Evolutionary conservation across 768 basidiomycete genomes (phyloP).

Genomic region (Russula earlei): DNA sequence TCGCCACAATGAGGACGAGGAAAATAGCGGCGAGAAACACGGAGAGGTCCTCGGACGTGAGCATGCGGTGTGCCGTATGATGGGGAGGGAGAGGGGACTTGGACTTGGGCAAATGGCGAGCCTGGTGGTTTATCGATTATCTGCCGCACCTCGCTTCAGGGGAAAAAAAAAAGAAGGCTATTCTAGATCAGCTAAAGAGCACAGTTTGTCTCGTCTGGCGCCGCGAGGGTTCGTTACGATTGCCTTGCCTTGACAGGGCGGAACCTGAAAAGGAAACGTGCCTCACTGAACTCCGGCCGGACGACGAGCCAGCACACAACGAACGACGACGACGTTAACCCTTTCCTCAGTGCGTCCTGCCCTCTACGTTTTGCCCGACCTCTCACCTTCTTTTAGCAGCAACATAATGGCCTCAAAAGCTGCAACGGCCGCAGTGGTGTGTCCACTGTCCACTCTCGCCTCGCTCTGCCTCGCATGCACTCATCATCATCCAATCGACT

Average conservation of each 20-base stretch:
- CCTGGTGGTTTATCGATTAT: too few species aligned
- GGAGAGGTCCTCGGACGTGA: background rate
- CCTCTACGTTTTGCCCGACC: background rate
- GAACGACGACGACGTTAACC: background rate
- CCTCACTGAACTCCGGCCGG: background rate
- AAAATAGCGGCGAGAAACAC: background rate
- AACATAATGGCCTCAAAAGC: conserved; percentile 57
- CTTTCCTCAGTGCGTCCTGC: background rate
- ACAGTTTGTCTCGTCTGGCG: too few species aligned
- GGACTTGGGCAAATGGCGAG: too few species aligned
- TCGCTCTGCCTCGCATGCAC: conserved; percentile 4
- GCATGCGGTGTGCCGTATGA: background rate
- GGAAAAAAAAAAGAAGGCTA: too few species aligned
- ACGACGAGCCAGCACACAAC: background rate
- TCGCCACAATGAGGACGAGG: background rate
- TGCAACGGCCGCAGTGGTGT: conserved; percentile 51
- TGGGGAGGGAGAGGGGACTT: too few species aligned
- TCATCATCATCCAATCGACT: conserved; percentile 1
- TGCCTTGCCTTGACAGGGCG: too few species aligned
- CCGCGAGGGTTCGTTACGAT: too few species aligned
- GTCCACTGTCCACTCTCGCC: conserved; percentile 12
- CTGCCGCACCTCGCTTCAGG: too few species aligned
- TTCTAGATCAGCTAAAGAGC: too few species aligned
- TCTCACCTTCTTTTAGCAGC: background rate
- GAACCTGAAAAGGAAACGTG: background rate